Evolutionary conservation across 331 rosid species (phyloP), one percentile per base, ranked within the genome.

Genomic region (Stylosanthes scabra): DNA sequence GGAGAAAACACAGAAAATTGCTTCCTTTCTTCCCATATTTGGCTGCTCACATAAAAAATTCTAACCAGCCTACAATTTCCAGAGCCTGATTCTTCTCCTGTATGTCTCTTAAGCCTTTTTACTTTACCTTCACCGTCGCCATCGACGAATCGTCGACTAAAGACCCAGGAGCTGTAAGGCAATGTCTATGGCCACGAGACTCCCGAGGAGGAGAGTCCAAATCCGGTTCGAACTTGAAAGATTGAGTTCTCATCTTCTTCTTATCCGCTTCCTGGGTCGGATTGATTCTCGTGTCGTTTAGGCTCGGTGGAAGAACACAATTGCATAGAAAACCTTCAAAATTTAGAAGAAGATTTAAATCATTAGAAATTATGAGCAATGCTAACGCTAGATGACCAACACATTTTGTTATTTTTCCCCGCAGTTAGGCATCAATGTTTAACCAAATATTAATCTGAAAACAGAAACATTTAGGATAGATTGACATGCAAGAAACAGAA

Each of bases 251-350:
- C 60, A 82, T 52, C 57, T 88, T 94, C 86, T 87, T 90, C 84
- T 78, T 89, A 28, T 85, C 94, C 56, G 86, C 81, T 34, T 82
- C 88, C 2, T 41, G 82, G 68, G 39, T 49, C 79, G 75, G 84
- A 56, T 83, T 80, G 72, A 94, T 83, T 81, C 80, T 91, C 11
- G 88, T 72, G 57, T 94, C 97, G 25, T 88, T 88, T 31, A 91
- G 80, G 62, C 91, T 86, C 2, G 93, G 81, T 3, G 99, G 99
- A 80, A 95, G 99, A 80, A 92, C 99, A 14, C 99, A 95, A 66
- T 92, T 91, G 94, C 99, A 94, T 66, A 94, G 65, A 44, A 88
- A 80, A 47, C 99, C 99, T 94, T 40, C 66, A 82, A 72, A 82
- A 72, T 77, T 66, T 11, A 55, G 45, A 70, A 14, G 47, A 57